Percentiles rank a stretch among this genome's conserved stretches.
Evolutionary conservation across 108 stramenopile genomes (phyloP).

Genomic region (Craspedostauros australis): DNA sequence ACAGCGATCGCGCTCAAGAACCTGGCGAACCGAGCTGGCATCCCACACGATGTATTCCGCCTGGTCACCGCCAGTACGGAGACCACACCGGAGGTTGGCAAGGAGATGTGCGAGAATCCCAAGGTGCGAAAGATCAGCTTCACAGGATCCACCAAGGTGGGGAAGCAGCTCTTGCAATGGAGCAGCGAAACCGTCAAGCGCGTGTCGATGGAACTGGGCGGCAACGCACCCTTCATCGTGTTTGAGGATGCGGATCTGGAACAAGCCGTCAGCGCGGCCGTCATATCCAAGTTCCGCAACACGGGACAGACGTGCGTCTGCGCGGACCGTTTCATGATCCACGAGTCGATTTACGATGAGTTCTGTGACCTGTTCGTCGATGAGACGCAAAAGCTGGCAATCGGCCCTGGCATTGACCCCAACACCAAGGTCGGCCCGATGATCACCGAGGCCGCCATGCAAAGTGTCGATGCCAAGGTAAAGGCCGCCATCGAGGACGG

Average conservation of each 20-base stretch:
- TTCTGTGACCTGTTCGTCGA: conserved; percentile 49
- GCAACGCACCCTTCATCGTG: conserved; percentile 91
- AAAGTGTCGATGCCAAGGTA: conserved; percentile 60
- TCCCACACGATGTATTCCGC: conserved; percentile 72
- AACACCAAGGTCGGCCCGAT: conserved; percentile 79
- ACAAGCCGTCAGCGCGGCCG: conserved; percentile 69
- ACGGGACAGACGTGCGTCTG: conserved; percentile 94
- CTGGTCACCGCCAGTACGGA: conserved; percentile 50
- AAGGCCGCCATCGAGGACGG: conserved; percentile 69
- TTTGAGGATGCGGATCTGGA: conserved; percentile 91
- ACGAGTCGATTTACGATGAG: conserved; percentile 65
- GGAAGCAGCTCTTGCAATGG: conserved; percentile 67
- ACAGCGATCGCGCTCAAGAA: conserved; percentile 72
- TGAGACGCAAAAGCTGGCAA: conserved; percentile 24
- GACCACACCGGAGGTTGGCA: conserved; percentile 50
- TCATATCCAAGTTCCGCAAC: conserved; percentile 87
- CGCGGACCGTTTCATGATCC: conserved; percentile 88
- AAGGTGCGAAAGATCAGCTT: conserved; percentile 84
- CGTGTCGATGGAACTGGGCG: conserved; percentile 78
- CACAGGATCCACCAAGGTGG: conserved; percentile 89
- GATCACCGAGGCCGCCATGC: conserved; percentile 52
- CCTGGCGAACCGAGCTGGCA: conserved; percentile 66
- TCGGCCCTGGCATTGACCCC: conserved; percentile 66
- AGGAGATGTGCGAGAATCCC: conserved; percentile 62
- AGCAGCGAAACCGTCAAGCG: conserved; percentile 74